Percentiles rank a stretch among this genome's conserved stretches.
Evolutionary conservation across 331 rosid genomes (phyloP).

Genomic region (Quercus tomentella): DNA sequence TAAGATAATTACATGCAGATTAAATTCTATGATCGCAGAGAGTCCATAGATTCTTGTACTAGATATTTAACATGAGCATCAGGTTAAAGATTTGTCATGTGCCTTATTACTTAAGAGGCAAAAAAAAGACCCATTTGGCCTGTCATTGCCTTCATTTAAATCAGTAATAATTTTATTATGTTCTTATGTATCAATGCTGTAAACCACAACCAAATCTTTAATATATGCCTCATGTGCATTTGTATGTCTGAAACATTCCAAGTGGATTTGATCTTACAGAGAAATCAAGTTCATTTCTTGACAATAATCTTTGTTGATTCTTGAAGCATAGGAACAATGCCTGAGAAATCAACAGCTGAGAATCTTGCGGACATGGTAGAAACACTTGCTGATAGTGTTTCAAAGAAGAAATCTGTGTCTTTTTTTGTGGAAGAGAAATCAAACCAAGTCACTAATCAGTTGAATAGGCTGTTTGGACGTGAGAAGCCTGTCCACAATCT

Average conservation of each 20-base stretch:
- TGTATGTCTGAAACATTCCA: background rate
- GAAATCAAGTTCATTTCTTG: conserved; percentile 6
- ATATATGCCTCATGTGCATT: background rate
- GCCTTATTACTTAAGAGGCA: background rate
- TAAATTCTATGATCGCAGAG: background rate
- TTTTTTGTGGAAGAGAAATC: conserved; percentile 60
- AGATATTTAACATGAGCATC: background rate
- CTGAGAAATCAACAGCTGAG: conserved; percentile 59
- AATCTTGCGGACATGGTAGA: conserved; percentile 46
- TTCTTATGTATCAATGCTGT: background rate
- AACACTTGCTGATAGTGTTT: conserved; percentile 41
- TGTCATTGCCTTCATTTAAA: background rate
- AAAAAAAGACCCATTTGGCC: background rate
- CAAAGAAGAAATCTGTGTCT: conserved; percentile 42
- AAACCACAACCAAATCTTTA: background rate
- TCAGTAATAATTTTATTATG: background rate
- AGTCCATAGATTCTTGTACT: background rate
- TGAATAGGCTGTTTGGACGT: conserved; percentile 78
- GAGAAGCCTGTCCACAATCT: conserved; percentile 72
- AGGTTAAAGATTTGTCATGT: background rate
- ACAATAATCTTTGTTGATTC: conserved; percentile 9
- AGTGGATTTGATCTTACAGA: background rate
- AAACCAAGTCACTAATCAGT: conserved; percentile 38
- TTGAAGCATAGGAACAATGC: conserved; percentile 49
- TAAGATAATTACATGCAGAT: background rate